Conservation (phyloP, 768 basidiomycete species). For the Agrocybe pediades region DNA sequence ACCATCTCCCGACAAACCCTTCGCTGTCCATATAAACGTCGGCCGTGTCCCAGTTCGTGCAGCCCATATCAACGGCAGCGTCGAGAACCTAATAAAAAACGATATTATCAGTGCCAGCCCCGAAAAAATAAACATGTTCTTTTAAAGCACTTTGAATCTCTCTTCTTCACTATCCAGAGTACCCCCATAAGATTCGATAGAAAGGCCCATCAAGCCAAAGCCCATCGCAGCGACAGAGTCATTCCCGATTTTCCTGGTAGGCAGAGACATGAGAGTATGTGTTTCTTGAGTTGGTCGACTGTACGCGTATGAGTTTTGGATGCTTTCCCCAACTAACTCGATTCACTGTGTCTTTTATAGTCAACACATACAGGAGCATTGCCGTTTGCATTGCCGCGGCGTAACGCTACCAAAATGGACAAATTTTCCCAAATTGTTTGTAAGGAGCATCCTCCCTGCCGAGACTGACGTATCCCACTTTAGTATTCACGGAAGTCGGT, state of each 20-base stretch:
- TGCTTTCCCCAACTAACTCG: too few species aligned
- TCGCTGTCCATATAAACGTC: conserved; percentile 48
- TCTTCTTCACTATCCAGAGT: conserved; percentile 51
- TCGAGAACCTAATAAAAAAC: conserved; percentile 35
- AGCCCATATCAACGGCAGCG: conserved; percentile 40
- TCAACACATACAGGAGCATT: too few species aligned
- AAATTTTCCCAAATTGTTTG: too few species aligned
- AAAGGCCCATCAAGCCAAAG: conserved; percentile 63
- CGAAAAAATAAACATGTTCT: neutral
- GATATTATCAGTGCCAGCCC: too few species aligned
- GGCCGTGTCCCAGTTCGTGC: conserved; percentile 52
- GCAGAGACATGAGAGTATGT: conserved; percentile 23
- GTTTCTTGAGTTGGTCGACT: too few species aligned
- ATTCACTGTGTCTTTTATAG: too few species aligned
- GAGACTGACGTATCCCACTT: too few species aligned
- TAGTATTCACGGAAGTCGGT: too few species aligned
- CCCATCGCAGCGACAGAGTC: conserved; percentile 51
- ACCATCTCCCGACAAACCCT: conserved; percentile 47
- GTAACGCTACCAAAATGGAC: too few species aligned
- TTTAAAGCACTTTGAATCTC: conserved; percentile 49
- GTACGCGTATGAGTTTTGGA: too few species aligned
- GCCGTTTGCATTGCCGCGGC: too few species aligned
- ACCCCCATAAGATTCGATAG: conserved; percentile 44
- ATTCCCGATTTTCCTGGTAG: conserved; percentile 42
- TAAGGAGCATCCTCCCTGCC: too few species aligned